Conservation (phyloP, 2,329 filamentous ascomycete species). For the Pseudocercospora macadamiae region DNA sequence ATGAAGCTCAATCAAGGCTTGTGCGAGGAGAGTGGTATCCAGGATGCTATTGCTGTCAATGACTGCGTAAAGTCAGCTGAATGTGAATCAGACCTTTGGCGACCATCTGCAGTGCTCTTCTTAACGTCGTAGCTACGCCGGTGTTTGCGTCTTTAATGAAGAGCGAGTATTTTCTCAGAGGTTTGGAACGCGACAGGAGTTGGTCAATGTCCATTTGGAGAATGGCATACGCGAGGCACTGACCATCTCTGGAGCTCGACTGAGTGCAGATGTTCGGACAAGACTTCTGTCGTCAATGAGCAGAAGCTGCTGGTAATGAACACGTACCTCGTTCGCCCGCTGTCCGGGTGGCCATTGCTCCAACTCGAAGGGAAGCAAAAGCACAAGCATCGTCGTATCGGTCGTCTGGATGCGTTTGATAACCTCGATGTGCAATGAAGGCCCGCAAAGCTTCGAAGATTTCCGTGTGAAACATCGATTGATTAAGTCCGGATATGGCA, state of each 20-base stretch:
- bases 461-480: background rate
- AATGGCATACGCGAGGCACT: no score
- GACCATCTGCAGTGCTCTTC: no score
- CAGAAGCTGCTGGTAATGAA: no score
- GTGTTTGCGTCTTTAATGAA: no score
- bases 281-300: no score
- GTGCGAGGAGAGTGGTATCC: background rate
- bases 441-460: conserved; percentile 9
- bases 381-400: conserved; percentile 4
- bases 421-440: conserved; percentile 7
- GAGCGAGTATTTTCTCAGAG: no score
- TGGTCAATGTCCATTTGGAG: no score
- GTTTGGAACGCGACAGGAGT: no score
- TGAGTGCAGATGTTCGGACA: no score
- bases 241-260: no score
- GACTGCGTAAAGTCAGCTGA: background rate
- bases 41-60: background rate
- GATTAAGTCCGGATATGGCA: background rate
- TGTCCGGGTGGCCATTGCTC: background rate
- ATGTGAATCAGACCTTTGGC: no score
- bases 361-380: conserved; percentile 2
- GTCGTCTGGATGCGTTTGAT: conserved; percentile 3
- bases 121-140: no score
- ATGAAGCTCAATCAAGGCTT: background rate
- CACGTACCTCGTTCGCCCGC: background rate